Conservation (phyloP, 1,284 basidiomycete genomes). For the Fistulina hepatica region DNA sequence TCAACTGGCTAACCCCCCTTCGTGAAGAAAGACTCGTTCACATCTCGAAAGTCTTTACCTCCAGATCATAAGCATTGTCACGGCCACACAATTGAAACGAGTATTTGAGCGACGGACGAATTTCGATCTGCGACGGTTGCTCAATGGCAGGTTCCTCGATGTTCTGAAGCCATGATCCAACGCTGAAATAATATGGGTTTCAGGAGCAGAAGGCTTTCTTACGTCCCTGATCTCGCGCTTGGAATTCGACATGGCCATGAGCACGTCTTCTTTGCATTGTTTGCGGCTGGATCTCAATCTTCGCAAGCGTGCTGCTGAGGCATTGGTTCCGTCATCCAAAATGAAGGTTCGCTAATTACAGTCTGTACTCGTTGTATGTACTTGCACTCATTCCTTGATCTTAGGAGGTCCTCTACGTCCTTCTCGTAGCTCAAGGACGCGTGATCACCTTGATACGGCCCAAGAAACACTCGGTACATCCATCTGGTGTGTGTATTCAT, state of each 20-base stretch:
- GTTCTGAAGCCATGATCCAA: constrained; percentile 3
- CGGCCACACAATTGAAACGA: constrained; percentile 70
- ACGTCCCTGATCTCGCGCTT: constrained; percentile 57
- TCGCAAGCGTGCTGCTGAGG: constrained; percentile 64
- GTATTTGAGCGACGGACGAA: constrained; percentile 86
- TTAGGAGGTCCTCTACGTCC: constrained; percentile 84
- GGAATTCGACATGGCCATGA: constrained; percentile 73
- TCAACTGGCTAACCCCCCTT: constrained; percentile 20
- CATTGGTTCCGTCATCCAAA: constrained; percentile 67
- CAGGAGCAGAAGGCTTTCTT: constrained; percentile 78
- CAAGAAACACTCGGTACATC: constrained; percentile 89
- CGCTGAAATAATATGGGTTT: constrained; percentile 2
- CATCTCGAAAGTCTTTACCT: constrained; percentile 94
- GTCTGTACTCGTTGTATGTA: constrained; percentile 1
- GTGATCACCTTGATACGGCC: constrained; percentile 87
- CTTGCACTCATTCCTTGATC: not conserved
- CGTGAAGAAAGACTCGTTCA: constrained; percentile 71
- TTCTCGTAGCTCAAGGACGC: constrained; percentile 69
- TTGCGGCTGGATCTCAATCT: constrained; percentile 61
- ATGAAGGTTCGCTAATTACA: constrained; percentile 53
- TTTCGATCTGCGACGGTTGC: constrained; percentile 79
- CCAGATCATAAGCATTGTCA: constrained; percentile 85
- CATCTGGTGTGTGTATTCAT: constrained; percentile 51
- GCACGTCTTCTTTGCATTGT: constrained; percentile 72
- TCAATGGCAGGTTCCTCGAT: constrained; percentile 49